Conservation (phyloP, 2,329 filamentous ascomycete species). For the Aureobasidium sp. region DNA sequence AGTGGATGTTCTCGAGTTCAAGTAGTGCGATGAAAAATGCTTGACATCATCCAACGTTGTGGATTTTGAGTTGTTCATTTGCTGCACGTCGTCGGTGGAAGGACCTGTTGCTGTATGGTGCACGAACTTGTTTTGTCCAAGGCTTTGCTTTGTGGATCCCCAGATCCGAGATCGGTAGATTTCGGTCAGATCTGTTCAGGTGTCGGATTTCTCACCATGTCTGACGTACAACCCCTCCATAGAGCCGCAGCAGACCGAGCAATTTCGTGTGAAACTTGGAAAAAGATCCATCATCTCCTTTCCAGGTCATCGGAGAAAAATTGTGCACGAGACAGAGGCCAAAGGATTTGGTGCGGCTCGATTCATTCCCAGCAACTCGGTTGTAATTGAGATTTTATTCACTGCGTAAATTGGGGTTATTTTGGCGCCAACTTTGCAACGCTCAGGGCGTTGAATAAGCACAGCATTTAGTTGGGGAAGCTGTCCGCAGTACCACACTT, state of each 20-base stretch:
- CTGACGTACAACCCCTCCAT: background rate
- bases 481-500: background rate
- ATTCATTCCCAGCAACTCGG: constrained; percentile 7
- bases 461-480: constrained; percentile 10
- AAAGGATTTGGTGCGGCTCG: background rate
- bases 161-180: background rate
- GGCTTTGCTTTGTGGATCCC: background rate
- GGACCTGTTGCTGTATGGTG: background rate
- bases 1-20: constrained; percentile 1
- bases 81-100: background rate
- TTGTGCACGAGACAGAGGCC: background rate
- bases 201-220: background rate
- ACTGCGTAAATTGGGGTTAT: background rate
- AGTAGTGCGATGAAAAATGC: background rate
- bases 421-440: constrained; percentile 1
- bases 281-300: background rate
- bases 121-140: constrained; percentile 6
- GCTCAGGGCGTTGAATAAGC: background rate
- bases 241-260: background rate
- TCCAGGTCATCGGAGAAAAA: background rate
- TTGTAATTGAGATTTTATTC: constrained; percentile 3
- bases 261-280: constrained; percentile 4
- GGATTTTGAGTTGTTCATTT: background rate
- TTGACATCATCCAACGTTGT: background rate
- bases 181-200: background rate